Evolutionary conservation across 768 basidiomycete species (phyloP), one percentile per base, ranked within the genome.

Genomic region (Coprinellus aureogranulatus): DNA sequence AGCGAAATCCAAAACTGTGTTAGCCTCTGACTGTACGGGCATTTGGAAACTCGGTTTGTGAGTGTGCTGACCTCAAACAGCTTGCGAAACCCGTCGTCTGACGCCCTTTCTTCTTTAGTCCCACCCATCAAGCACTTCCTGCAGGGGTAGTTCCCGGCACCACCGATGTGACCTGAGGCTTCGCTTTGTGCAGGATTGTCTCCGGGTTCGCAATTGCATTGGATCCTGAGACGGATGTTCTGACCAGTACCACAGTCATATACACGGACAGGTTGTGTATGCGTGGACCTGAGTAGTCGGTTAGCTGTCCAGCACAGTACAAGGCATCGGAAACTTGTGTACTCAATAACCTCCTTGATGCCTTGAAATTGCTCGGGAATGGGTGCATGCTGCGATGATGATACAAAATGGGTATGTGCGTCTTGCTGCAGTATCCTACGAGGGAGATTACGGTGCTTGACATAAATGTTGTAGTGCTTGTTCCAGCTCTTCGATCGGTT

Each of bases 401-500:
- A 76, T 1, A 75, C 55, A 57, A 79, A 79, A 22, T 72, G 72
- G 22, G 70, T 64, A 62, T 71, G 69, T 25, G 63, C 72, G 52
- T 78, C 67, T 50, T 77, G 74, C 2, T 75, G 65, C 0, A 77
- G 61, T 10, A 77, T 62, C 27, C 64, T 51, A 10, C 67, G 64
- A 0, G 75, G 77, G 0, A 79, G 62, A 53, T 72, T 75, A 14
- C 65, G 57, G 41, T 77, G 71, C 1, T 64, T 70, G 23, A 76
- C 62, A 48, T 77, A 79, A 0, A 73, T 68, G 49, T 77, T 79
- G 63, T 65, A 71, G 52, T 81, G 79, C 49, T 78, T 77, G 59
- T 79, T 80, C 70, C 72, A 80, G 39, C 71, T 72, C 60, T 80
- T 80, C 3, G 71, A 74, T 10, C 66, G 59, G 56, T 80, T 79